Evolutionary conservation across 495 filamentous ascomycete species (phyloP).

Genomic region (Hypoxylon trugodes): DNA sequence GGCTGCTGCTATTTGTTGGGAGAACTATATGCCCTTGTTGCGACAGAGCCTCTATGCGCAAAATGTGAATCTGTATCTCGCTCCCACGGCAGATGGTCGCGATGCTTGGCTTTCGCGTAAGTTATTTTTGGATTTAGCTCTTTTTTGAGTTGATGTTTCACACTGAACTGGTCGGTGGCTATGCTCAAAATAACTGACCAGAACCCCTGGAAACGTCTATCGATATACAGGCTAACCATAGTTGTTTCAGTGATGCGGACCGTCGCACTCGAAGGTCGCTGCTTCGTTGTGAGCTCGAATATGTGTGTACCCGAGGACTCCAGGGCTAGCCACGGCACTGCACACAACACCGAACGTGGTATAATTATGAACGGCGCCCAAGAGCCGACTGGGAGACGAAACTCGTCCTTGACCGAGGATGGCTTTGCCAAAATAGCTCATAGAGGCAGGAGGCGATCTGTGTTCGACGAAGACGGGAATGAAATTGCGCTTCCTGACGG

Average conservation of each 20-base stretch:
- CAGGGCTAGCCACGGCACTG: not conserved
- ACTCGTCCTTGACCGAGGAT: conserved; percentile 48
- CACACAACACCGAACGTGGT: not conserved
- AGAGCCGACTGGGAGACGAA: conserved; percentile 24
- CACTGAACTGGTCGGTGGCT: too few species aligned
- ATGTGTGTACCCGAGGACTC: conserved; percentile 68
- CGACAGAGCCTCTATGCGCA: conserved; percentile 78
- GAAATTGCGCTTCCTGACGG: conserved; percentile 51
- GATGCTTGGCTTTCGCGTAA: conserved; percentile 77
- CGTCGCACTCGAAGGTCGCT: conserved; percentile 79
- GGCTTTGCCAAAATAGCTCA: conserved; percentile 51
- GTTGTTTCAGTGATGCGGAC: conserved; percentile 68
- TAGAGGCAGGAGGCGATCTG: conserved; percentile 38
- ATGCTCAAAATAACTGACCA: too few species aligned
- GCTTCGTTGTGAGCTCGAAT: conserved; percentile 88
- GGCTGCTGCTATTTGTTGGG: conserved; percentile 94
- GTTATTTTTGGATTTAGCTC: not conserved
- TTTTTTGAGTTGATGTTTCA: not conserved
- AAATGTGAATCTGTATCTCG: conserved; percentile 92
- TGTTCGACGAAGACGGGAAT: conserved; percentile 58
- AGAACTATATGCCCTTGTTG: conserved; percentile 95
- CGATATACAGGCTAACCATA: not conserved
- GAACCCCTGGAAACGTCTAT: too few species aligned
- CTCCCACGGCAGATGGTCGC: conserved; percentile 87
- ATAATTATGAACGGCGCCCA: not conserved